Evolutionary conservation across 2,329 filamentous ascomycete genomes (phyloP).

Genomic region (Epichloe hybrida): DNA sequence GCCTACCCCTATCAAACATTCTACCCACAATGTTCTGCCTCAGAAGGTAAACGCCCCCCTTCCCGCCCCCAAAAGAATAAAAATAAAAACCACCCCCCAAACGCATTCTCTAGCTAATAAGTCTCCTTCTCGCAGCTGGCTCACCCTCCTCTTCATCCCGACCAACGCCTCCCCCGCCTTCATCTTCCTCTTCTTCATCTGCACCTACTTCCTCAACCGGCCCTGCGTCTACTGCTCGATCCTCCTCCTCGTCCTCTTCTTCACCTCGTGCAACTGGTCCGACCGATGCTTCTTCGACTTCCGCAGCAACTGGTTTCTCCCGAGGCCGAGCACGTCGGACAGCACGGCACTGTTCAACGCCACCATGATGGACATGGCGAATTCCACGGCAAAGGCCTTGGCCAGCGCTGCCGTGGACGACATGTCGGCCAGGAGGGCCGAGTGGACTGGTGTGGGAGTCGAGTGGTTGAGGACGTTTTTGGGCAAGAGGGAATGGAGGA

Average conservation of each 20-base stretch:
- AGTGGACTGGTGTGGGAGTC: constrained; percentile 65
- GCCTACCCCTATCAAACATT: background rate
- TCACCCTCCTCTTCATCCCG: constrained; percentile 77
- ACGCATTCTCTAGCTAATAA: background rate
- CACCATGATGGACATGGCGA: constrained; percentile 42
- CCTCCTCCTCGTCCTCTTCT: constrained; percentile 85
- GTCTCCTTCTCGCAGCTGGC: constrained; percentile 45
- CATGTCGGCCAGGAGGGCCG: constrained; percentile 37
- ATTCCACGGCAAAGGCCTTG: constrained; percentile 56
- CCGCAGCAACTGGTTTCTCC: constrained; percentile 81
- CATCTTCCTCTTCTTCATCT: constrained; percentile 78
- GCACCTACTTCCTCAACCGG: constrained; percentile 91
- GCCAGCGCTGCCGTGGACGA: constrained; percentile 55
- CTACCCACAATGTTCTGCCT: constrained; percentile 43
- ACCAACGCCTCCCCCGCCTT: constrained; percentile 71
- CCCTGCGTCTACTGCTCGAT: constrained; percentile 97
- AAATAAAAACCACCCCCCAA: background rate
- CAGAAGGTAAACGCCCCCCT: constrained; percentile 31
- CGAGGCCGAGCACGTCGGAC: constrained; percentile 37
- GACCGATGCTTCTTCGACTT: constrained; percentile 91
- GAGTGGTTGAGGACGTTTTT: constrained; percentile 78
- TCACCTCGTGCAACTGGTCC: constrained; percentile 81
- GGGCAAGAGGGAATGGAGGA: constrained; percentile 73
- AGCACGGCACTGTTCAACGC: constrained; percentile 24
- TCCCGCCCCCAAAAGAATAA: too few species aligned